Base-by-base conservation (phyloP, 306 rosid species). In the Citrullus mucosospermus region DNA sequence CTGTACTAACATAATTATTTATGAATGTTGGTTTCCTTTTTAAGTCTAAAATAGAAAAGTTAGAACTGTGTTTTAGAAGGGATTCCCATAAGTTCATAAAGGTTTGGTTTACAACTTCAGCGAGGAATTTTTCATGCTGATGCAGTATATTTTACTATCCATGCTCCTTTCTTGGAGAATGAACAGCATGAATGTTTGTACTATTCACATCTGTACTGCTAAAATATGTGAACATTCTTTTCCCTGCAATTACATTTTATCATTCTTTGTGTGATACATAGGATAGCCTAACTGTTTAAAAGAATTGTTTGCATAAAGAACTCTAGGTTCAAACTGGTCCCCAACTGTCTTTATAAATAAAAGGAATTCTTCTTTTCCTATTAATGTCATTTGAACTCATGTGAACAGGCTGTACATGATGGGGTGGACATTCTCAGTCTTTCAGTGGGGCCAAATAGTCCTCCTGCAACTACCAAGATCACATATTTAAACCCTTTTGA, bases 401-500 rank as follows among this genome's bases (percentile, higher is more conserved):
- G 54, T 84, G 80, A 83, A 83, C 98, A 96, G 99, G 99, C 99
- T 83, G 99, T 89, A 60, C 89, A 82, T 80, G 99, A 96, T 81
- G 99, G 99, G 63, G 97, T 96, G 80, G 99, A 96, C 85, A 96
- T 96, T 85, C 97, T 96, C 80, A 96, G 99, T 83, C 99, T 96
- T 79, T 96, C 99, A 15, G 93, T 96, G 81, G 99, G 99, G 76
- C 99, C 99, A 66, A 90, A 91, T 82, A 87, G 99, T 85, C 97
- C 99, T 83, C 89, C 98, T 73, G 87, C 99, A 83, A 88, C 90
- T 67, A 91, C 96, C 55, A 93, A 88, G 89, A 91, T 88, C 80
- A 92, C 96, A 13, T 96, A 78, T 84, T 84, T 96, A 83, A 96
- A 93, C 83, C 99, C 99, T 68, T 96, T 96, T 81, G 99, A 96